Evolutionary conservation across 2,329 filamentous ascomycete genomes (phyloP).

Genomic region (Pyricularia sp.): DNA sequence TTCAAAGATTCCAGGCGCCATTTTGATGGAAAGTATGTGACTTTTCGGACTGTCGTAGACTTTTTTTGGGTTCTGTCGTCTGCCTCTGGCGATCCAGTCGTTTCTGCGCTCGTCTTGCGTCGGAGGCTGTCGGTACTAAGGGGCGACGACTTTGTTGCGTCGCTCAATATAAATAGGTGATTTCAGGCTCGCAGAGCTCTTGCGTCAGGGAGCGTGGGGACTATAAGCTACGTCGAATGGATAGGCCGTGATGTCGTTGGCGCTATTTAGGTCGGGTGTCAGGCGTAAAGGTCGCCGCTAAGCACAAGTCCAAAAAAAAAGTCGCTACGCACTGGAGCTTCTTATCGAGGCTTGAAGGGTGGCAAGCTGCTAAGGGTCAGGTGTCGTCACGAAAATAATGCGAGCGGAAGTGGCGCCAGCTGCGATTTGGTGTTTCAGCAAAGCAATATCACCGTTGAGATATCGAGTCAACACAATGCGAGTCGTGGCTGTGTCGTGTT

Average conservation of each 20-base stretch:
- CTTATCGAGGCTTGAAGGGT: neutral
- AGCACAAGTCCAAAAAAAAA: neutral
- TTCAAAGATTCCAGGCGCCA: conserved; percentile 39
- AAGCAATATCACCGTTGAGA: neutral
- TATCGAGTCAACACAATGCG: neutral
- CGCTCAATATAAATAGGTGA: neutral
- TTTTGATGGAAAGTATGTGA: neutral
- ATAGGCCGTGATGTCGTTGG: neutral
- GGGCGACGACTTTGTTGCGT: neutral
- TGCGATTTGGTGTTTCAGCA: neutral
- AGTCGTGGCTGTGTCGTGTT: neutral
- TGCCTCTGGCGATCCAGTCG: neutral
- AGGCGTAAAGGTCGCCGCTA: neutral
- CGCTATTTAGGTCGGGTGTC: neutral
- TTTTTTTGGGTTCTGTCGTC: neutral
- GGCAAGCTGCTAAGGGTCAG: neutral
- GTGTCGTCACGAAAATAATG: neutral
- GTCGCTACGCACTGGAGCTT: neutral
- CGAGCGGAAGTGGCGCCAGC: neutral
- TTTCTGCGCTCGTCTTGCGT: neutral
- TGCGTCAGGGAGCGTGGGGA: neutral
- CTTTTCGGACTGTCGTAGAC: neutral
- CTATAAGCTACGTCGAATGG: neutral
- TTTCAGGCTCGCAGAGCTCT: neutral
- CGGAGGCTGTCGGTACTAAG: neutral